phyloP scores from a whole-genome alignment of 192 early-diverging fungal genomes.

The Martensiomyces pterosporus region DNA sequence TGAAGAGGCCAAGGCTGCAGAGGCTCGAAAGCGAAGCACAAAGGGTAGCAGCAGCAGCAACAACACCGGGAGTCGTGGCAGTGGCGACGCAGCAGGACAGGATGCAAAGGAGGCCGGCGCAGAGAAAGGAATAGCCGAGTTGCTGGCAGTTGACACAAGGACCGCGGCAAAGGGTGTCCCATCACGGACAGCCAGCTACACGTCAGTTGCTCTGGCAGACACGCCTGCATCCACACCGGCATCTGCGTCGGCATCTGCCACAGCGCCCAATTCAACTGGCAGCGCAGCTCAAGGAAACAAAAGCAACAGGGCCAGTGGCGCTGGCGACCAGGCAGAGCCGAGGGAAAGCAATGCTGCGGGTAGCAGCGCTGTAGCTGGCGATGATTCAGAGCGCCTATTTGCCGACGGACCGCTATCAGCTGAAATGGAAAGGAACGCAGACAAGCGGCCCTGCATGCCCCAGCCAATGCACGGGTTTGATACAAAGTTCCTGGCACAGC shows the following conservation, averaged over 20 bases:
- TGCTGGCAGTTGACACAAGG: background rate
- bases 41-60: background rate
- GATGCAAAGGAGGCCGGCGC: background rate
- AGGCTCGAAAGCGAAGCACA: slow-evolving; percentile 4
- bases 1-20: slow-evolving; percentile 8
- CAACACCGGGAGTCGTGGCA: background rate
- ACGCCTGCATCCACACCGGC: no score
- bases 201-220: background rate
- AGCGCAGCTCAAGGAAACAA: background rate
- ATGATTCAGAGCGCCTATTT: background rate
- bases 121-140: no score
- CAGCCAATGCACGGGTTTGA: slow-evolving; percentile 66
- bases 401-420: background rate
- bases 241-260: no score
- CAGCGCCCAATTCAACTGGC: no score
- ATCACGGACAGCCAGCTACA: slow-evolving; percentile 5
- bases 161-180: background rate
- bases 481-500: slow-evolving; percentile 68
- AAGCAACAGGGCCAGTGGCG: background rate
- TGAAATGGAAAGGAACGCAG: background rate
- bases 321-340: background rate
- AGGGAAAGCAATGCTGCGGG: background rate
- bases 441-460: slow-evolving; percentile 10
- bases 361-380: no score
- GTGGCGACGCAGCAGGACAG: background rate